phyloP scores from a whole-genome alignment of 176 grass and related monocot genomes.

The Zoysia japonica region DNA sequence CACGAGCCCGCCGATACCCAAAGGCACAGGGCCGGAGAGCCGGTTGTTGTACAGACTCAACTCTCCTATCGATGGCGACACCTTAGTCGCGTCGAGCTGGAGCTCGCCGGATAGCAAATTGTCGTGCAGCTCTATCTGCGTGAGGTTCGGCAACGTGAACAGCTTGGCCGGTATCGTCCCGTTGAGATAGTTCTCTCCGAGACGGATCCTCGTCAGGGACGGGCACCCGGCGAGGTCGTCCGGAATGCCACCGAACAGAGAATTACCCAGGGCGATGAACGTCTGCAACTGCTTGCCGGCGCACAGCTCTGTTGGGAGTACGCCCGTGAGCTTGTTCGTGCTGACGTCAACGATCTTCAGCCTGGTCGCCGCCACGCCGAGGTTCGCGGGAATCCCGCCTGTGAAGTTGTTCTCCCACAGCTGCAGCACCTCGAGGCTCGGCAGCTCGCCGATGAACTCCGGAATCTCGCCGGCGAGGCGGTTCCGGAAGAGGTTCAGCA shows the following conservation, averaged over 20 bases:
- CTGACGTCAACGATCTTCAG: conserved; percentile 77
- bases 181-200: conserved; percentile 87
- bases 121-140: conserved; percentile 89
- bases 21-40: conserved; percentile 57
- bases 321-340: conserved; percentile 76
- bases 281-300: conserved; percentile 63
- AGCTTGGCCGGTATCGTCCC: conserved; percentile 68
- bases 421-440: conserved; percentile 87
- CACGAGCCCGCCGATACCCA: conserved; percentile 57
- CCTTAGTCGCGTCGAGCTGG: conserved; percentile 43
- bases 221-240: conserved; percentile 54
- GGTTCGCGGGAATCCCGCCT: conserved; percentile 55
- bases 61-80: conserved; percentile 63
- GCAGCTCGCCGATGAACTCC: conserved; percentile 65
- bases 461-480: conserved; percentile 74
- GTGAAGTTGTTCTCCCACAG: conserved; percentile 98
- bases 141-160: conserved; percentile 69
- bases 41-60: conserved; percentile 76
- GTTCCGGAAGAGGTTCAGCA: conserved; percentile 89
- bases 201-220: conserved; percentile 63
- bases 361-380: conserved; percentile 56
- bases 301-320: conserved; percentile 67
- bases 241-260: conserved; percentile 73
- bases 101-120: conserved; percentile 72
- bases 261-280: conserved; percentile 79